Percentiles rank a stretch among this genome's conserved stretches.
These are phyloP conservation scores for Enterospora canceri DNA, from an alignment of 371 early-diverging fungal species.

Conservation along the genomic window DNA sequence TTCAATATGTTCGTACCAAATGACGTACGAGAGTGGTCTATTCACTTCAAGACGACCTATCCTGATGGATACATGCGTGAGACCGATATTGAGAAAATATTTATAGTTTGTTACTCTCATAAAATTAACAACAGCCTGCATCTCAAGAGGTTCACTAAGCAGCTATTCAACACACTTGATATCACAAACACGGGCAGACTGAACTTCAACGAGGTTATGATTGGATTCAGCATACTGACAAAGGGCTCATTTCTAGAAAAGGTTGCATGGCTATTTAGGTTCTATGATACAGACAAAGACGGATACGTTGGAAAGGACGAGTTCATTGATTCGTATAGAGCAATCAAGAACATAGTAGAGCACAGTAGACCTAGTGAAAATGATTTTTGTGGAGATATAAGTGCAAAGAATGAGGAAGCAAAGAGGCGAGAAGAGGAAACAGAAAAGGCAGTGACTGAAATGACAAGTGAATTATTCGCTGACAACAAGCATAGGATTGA, in stretches of 20 bases:
- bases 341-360: not conserved
- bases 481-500: too few relatives aligned
- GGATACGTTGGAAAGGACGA: conserved; percentile 44
- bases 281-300: conserved; percentile 51
- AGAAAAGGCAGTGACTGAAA: too few relatives aligned
- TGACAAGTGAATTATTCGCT: too few relatives aligned
- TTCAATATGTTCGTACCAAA: conserved; percentile 46
- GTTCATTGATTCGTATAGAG: not conserved
- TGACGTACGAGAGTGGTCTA: conserved; percentile 44
- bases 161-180: conserved; percentile 50
- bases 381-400: too few relatives aligned
- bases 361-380: too few relatives aligned
- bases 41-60: conserved; percentile 30
- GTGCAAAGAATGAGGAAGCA: too few relatives aligned
- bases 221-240: conserved; percentile 46
- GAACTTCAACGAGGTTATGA: conserved; percentile 49
- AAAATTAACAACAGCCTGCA: conserved; percentile 2
- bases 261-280: conserved; percentile 51
- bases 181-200: conserved; percentile 35
- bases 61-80: conserved; percentile 35
- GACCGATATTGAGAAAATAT: conserved; percentile 37
- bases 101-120: conserved; percentile 45
- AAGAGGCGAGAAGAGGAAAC: too few relatives aligned
- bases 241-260: conserved; percentile 49
- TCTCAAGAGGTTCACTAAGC: conserved; percentile 15